Conservation (phyloP, 2,329 filamentous ascomycete genomes). For the Trichoderma sp. region DNA sequence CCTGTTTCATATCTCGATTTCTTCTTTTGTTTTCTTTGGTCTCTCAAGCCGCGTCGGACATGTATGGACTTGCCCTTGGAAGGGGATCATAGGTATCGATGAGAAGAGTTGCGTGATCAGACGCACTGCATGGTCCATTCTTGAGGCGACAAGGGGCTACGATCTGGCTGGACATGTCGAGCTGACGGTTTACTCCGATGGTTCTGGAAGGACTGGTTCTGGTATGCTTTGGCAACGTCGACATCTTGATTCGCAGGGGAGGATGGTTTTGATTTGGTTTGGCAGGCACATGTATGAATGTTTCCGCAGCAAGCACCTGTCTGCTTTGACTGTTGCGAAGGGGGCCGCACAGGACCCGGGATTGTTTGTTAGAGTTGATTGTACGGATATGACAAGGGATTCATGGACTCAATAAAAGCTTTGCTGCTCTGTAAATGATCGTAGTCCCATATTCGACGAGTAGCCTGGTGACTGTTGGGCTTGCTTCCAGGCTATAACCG, state of each 20-base stretch:
- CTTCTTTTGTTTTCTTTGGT: not conserved
- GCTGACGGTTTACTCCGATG: not conserved
- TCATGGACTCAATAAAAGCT: not conserved
- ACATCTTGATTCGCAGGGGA: not conserved
- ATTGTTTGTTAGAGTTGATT: not conserved
- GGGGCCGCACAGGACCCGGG: not conserved
- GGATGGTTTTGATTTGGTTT: not conserved
- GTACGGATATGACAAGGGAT: not conserved
- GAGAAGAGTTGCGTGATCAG: not conserved
- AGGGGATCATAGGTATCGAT: not conserved
- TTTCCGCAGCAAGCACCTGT: not conserved
- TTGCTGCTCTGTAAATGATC: too few species aligned
- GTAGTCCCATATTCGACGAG: not conserved
- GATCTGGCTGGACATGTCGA: not conserved
- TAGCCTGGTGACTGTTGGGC: not conserved
- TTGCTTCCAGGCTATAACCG: not conserved
- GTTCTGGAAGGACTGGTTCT: not conserved
- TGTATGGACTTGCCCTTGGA: not conserved
- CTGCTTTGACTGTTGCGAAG: not conserved
- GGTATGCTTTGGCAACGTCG: not conserved
- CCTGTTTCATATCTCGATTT: not conserved
- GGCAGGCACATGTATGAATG: not conserved
- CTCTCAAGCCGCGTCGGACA: not conserved
- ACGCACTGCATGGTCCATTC: not conserved
- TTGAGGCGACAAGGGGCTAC: not conserved